Evolutionary conservation across 768 basidiomycete genomes (phyloP).

Genomic region (Tephrocybe sp.): DNA sequence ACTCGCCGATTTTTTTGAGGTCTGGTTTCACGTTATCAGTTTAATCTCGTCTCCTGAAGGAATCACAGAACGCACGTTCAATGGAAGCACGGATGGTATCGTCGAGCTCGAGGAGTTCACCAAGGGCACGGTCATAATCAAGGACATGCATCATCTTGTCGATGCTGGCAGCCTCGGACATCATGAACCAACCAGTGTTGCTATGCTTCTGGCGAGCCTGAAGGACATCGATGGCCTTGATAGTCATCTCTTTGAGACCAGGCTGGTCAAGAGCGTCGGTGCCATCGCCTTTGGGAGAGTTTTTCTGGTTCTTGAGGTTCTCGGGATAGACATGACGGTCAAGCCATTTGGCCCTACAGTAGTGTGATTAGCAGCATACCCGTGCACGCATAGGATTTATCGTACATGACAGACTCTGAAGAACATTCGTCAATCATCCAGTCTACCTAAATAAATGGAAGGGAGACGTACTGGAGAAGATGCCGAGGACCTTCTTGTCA

Average conservation of each 20-base stretch:
- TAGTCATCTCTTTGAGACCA: slow-evolving; percentile 48
- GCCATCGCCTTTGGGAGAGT: slow-evolving; percentile 41
- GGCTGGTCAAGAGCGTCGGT: slow-evolving; percentile 43
- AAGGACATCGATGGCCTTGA: slow-evolving; percentile 46
- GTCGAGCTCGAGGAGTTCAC: slow-evolving; percentile 44
- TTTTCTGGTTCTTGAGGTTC: slow-evolving; percentile 36
- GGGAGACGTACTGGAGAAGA: slow-evolving; percentile 35
- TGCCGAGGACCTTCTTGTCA: slow-evolving; percentile 40
- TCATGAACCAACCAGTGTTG: slow-evolving; percentile 45
- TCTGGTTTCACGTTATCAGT: slow-evolving; percentile 26
- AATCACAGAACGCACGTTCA: slow-evolving; percentile 27
- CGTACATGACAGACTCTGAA: slow-evolving; percentile 22
- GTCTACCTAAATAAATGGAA: background rate
- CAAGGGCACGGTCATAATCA: slow-evolving; percentile 46
- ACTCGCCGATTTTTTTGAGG: slow-evolving; percentile 41
- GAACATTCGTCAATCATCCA: background rate
- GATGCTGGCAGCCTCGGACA: slow-evolving; percentile 47
- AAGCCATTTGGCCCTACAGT: slow-evolving; percentile 42
- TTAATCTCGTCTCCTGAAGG: background rate
- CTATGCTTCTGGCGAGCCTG: slow-evolving; percentile 34
- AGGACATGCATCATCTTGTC: slow-evolving; percentile 51
- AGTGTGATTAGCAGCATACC: background rate
- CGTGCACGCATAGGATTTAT: background rate
- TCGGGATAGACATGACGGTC: slow-evolving; percentile 38
- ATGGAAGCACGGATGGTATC: slow-evolving; percentile 44